These are phyloP conservation scores for Papiliotrema nemorosa DNA, from an alignment of 1,284 basidiomycete genomes.

Conservation along the genomic window DNA sequence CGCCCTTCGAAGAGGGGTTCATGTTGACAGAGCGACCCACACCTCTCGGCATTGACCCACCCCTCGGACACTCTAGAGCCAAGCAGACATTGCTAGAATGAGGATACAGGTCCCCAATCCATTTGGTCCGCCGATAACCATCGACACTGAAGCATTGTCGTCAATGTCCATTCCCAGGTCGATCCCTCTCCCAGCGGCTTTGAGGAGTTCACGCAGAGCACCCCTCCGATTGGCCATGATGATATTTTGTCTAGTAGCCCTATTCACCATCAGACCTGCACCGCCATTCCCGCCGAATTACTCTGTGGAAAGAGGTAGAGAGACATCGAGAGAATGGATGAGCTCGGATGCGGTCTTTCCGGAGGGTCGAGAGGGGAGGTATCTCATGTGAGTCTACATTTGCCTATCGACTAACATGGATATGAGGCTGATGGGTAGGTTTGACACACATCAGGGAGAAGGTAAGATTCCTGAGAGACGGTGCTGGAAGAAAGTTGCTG, in stretches of 20 bases:
- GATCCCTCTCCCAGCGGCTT: slow-evolving; percentile 1
- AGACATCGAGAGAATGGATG: slow-evolving; percentile 22
- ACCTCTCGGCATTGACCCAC: too few species aligned
- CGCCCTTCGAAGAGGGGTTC: too few species aligned
- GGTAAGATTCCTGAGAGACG: slow-evolving; percentile 12
- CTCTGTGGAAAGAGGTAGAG: slow-evolving; percentile 22
- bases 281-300: slow-evolving; percentile 45
- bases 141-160: slow-evolving; percentile 15
- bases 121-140: slow-evolving; percentile 25
- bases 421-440: slow-evolving; percentile 24
- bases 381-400: slow-evolving; percentile 31
- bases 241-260: slow-evolving; percentile 7
- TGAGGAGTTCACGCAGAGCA: slow-evolving; percentile 1
- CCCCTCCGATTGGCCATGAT: slow-evolving; percentile 7
- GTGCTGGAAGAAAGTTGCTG: not conserved
- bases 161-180: not conserved
- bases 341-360: slow-evolving; percentile 15
- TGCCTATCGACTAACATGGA: not conserved
- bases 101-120: slow-evolving; percentile 32
- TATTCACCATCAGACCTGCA: slow-evolving; percentile 17
- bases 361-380: slow-evolving; percentile 33
- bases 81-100: slow-evolving; percentile 10
- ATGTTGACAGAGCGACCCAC: too few species aligned
- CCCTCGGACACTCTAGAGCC: too few species aligned
- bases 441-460: slow-evolving; percentile 39